phyloP scores from a whole-genome alignment of 352 stramenopile genomes.

The Phytopythium boreale region DNA sequence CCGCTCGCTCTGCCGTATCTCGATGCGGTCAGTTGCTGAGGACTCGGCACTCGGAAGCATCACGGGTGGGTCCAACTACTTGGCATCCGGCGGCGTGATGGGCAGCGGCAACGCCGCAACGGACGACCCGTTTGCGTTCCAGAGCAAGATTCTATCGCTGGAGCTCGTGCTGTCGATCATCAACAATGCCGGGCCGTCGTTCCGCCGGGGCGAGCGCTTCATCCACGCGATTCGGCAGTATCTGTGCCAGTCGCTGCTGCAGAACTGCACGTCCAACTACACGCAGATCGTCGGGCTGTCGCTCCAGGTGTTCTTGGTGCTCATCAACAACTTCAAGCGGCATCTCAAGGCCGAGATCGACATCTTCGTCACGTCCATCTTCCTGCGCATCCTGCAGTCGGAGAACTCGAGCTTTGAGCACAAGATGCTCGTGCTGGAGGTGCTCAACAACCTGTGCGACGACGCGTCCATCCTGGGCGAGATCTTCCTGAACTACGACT shows the following conservation, averaged over 20 bases:
- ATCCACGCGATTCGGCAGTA: constrained; percentile 97
- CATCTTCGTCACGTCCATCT: constrained; percentile 99
- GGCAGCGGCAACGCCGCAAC: constrained; percentile 26
- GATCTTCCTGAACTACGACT: constrained; percentile 99
- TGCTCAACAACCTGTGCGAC: constrained; percentile 94
- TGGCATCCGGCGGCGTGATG: background rate
- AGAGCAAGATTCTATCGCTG: constrained; percentile 96
- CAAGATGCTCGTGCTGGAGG: constrained; percentile 97
- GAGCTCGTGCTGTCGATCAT: constrained; percentile 98
- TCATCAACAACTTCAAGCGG: constrained; percentile 93
- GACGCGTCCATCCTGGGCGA: constrained; percentile 95
- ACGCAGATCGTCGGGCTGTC: constrained; percentile 96
- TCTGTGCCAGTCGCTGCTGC: constrained; percentile 96
- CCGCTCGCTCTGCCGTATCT: constrained; percentile 93
- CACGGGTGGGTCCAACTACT: constrained; percentile 12
- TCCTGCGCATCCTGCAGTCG: constrained; percentile 96
- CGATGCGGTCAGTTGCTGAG: constrained; percentile 92
- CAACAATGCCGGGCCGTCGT: constrained; percentile 94
- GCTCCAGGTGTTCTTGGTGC: constrained; percentile 97
- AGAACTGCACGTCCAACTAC: constrained; percentile 98
- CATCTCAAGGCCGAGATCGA: constrained; percentile 98
- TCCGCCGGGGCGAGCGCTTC: constrained; percentile 95
- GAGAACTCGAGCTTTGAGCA: constrained; percentile 97
- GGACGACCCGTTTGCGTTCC: constrained; percentile 92
- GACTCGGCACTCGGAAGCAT: constrained; percentile 44